A percentile compares a stretch with the other conserved stretches of the same genome.
Conservation (phyloP, 768 basidiomycete species). For the Rhodosporidiobolus odoratus region DNA sequence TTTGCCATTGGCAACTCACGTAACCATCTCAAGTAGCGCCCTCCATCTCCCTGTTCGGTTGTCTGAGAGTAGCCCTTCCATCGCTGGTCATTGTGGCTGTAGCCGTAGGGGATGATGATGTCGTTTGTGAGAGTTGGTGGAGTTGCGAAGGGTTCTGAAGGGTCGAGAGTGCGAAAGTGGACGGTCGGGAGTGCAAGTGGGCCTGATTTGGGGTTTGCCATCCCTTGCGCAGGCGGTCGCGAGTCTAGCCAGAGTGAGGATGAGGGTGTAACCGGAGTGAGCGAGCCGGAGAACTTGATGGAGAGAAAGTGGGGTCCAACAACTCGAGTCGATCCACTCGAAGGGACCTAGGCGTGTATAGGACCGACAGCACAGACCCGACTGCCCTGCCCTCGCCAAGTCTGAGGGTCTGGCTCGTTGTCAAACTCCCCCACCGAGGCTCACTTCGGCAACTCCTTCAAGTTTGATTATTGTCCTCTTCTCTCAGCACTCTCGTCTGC, state of each 20-base stretch:
- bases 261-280: neutral
- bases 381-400: no score
- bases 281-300: neutral
- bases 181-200: constrained; percentile 11
- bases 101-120: constrained; percentile 15
- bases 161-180: neutral
- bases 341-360: no score
- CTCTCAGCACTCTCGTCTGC: no score
- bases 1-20: no score
- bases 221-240: neutral
- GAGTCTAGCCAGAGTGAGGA: neutral
- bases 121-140: neutral
- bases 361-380: no score
- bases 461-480: neutral
- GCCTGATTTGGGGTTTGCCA: neutral
- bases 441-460: neutral
- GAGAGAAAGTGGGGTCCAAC: no score
- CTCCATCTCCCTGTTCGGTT: neutral
- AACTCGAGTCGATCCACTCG: no score
- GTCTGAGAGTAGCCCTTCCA: neutral
- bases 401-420: no score
- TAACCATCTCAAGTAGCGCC: constrained; percentile 20
- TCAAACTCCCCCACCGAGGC: no score
- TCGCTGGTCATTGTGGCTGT: neutral
- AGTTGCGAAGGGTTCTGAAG: neutral